These are phyloP conservation scores for Pelargonium myrrhifolium DNA, from an alignment of 441 rosid genomes.

Conservation along the genomic window DNA sequence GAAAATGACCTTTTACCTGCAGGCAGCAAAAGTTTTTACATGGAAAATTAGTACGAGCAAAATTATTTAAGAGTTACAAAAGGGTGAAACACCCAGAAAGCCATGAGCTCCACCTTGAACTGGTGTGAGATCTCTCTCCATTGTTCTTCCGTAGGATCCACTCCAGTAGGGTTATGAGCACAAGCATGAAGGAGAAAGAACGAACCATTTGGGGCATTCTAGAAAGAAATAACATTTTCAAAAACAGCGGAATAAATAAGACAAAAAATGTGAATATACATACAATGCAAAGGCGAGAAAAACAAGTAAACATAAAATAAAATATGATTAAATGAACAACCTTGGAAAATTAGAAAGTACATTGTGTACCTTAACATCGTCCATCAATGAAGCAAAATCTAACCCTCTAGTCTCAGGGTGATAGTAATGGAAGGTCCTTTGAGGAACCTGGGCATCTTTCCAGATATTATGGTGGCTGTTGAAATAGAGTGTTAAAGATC, in stretches of 20 bases:
- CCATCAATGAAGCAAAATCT: slow-evolving; percentile 77
- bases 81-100: background rate
- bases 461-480: slow-evolving; percentile 95
- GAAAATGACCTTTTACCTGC: slow-evolving; percentile 75
- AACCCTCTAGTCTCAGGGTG: slow-evolving; percentile 77
- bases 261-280: slow-evolving; percentile 6
- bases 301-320: background rate
- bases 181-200: slow-evolving; percentile 97
- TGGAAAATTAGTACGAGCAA: slow-evolving; percentile 6
- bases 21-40: slow-evolving; percentile 13
- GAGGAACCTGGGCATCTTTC: slow-evolving; percentile 90
- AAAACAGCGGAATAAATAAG: background rate
- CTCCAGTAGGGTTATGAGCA: slow-evolving; percentile 97
- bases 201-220: slow-evolving; percentile 91
- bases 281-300: background rate
- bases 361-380: slow-evolving; percentile 63
- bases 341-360: slow-evolving; percentile 13
- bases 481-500: slow-evolving; percentile 12
- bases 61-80: background rate
- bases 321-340: background rate
- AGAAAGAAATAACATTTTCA: slow-evolving; percentile 11
- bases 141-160: slow-evolving; percentile 86
- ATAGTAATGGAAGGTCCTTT: slow-evolving; percentile 75
- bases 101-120: slow-evolving; percentile 46
- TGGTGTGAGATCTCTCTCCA: slow-evolving; percentile 89